Evolutionary conservation across 306 rosid genomes (phyloP), one percentile per base, ranked within the genome.

Genomic region (Acacia crassicarpa): DNA sequence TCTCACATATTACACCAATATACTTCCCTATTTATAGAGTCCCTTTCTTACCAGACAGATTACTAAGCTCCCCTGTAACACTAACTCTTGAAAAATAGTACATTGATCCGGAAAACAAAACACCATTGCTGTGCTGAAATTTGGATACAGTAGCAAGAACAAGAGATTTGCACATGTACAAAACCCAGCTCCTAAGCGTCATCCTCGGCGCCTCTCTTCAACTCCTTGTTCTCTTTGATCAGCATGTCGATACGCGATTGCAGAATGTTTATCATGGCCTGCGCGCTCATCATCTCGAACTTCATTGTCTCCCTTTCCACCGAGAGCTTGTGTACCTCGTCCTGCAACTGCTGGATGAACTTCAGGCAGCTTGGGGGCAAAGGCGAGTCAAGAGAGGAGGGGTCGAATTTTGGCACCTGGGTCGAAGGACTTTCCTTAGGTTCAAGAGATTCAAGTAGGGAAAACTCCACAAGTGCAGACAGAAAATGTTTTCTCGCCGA

Each of bases 221-320:
- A 74, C 1, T 87, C 94, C 75, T 84, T 86, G 45, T 90, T 94
- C 82, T 93, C 99, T 85, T 89, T 92, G 85, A 22, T 86, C 62
- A 96, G 86, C 63, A 41, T 20, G 27, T 93, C 98, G 5, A 90
- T 73, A 3, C 97, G 90, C 15, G 97, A 87, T 83, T 86, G 97
- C 62, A 96, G 98, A 79, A 93, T 93, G 83, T 85, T 88, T 11
- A 96, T 89, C 93, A 90, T 90, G 17, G 99, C 88, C 74, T 92
- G 97, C 41, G 98, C 90, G 11, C 99, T 96, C 89, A 86, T 91
- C 89, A 92, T 83, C 86, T 96, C 99, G 40, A 96, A 93, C 86
- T 87, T 94, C 89, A 91, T 76, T 0, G 94, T 85, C 86, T 96
- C 98, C 85, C 88, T 90, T 83, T 96, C 99, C 35, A 90, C 85